Evolutionary conservation across 768 basidiomycete species (phyloP).

Genomic region (Leccinum longicurvipes): DNA sequence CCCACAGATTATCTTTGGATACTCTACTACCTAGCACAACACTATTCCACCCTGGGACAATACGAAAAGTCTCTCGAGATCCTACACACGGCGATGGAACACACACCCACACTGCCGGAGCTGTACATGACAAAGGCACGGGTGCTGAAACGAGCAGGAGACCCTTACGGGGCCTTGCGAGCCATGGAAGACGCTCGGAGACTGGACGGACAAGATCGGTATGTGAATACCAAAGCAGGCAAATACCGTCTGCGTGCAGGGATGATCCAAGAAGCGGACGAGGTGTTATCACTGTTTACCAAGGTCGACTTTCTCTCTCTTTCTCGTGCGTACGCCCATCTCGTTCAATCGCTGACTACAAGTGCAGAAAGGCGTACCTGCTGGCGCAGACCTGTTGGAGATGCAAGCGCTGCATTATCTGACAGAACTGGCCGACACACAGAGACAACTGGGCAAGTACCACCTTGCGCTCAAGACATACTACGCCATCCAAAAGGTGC

Average conservation of each 20-base stretch:
- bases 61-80: constrained; percentile 51
- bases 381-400: constrained; percentile 82
- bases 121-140: constrained; percentile 79
- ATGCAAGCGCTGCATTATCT: constrained; percentile 94
- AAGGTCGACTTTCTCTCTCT: constrained; percentile 55
- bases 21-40: constrained; percentile 92
- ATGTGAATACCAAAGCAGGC: constrained; percentile 89
- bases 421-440: constrained; percentile 74
- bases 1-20: constrained; percentile 92
- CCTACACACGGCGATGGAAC: constrained; percentile 63
- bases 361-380: constrained; percentile 81
- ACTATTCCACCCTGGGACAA: constrained; percentile 63
- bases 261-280: constrained; percentile 68
- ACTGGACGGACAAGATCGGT: constrained; percentile 92
- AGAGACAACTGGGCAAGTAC: constrained; percentile 59
- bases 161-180: constrained; percentile 68
- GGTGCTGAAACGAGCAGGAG: constrained; percentile 83
- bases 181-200: constrained; percentile 77
- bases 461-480: constrained; percentile 86
- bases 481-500: constrained; percentile 68
- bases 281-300: constrained; percentile 82
- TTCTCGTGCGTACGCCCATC: not conserved
- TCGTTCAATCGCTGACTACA: constrained; percentile 4
- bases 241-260: constrained; percentile 90
- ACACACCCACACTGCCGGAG: constrained; percentile 94